Evolutionary conservation across 768 basidiomycete genomes (phyloP), one percentile per base, ranked within the genome.

Genomic region (Ramaria sp.): DNA sequence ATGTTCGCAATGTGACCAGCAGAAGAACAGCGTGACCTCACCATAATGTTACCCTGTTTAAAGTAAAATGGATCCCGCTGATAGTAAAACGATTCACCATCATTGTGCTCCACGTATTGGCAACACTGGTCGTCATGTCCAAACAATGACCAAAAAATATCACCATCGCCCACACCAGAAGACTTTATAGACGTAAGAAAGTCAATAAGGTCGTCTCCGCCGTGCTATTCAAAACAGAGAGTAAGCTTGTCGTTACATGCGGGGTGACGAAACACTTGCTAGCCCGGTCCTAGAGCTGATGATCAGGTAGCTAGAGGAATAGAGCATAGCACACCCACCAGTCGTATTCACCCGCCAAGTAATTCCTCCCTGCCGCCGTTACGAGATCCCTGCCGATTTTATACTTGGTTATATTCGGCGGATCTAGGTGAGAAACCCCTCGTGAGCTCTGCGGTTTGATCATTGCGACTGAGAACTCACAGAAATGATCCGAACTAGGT

Each of bases 81-180:
- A 38, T 57, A 59, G 30, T 57, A 59, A 44, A 59, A 59, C n/a
- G 58, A 59, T 39, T 59, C 62, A 1, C 64, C 64, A 41, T 66
- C 65, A 43, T 52, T 15, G 48, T 66, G 65, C 38, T 61, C 28
- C 5, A 66, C 65, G 53, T 58, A 65, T 5, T 49, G 28, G 56
- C 62, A 63, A 28, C 51, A 57, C 1, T 44, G 16, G 13, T 56
- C 57, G n/a, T 50, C 65, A 52, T 66, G 63, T 6, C 63, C 63
- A 20, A 67, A 67, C 7, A 66, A 42, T 45, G 60, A 61, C 65
- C 64, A 66, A 49, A 63, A 65, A 45, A 62, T 53, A 38, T 61
- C 62, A 3, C 64, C 65, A 0, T 58, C 44, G 1, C 61, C 61
- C 2, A 52, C 7, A n/a, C 27, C 12, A 28, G 58, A 54, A 36